These are phyloP conservation scores for Lonicera japonica DNA, from an alignment of 129 eudicot genomes.

Conservation along the genomic window DNA sequence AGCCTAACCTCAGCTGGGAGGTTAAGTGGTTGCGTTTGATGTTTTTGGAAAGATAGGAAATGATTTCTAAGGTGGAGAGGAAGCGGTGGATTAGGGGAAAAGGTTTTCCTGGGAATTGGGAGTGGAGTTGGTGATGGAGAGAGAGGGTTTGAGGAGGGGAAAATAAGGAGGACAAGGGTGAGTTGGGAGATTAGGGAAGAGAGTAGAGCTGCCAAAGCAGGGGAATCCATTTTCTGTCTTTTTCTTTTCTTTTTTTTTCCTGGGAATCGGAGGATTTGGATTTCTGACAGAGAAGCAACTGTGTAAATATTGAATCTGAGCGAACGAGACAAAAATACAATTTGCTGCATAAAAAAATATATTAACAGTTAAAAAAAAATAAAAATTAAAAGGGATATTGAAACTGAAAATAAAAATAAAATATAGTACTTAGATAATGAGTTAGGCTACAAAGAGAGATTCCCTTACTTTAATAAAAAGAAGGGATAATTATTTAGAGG, in stretches of 20 bases:
- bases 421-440: no score
- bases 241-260: background rate
- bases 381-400: no score
- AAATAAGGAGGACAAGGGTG: slow-evolving; percentile 30
- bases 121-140: slow-evolving; percentile 14
- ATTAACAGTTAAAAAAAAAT: no score
- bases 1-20: slow-evolving; percentile 57
- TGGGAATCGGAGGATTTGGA: background rate
- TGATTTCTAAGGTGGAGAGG: slow-evolving; percentile 38
- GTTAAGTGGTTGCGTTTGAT: slow-evolving; percentile 43
- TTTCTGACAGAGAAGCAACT: background rate
- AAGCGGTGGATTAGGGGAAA: slow-evolving; percentile 46
- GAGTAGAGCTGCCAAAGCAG: slow-evolving; percentile 50
- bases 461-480: no score
- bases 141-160: slow-evolving; percentile 23
- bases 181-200: slow-evolving; percentile 59
- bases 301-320: background rate
- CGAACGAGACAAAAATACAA: no score
- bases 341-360: no score
- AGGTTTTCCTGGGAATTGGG: slow-evolving; percentile 11
- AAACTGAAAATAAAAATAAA: no score
- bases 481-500: no score
- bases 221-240: slow-evolving; percentile 42
- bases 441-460: no score
- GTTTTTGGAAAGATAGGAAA: slow-evolving; percentile 40